These are phyloP conservation scores for Monosporascus sp. DNA, from an alignment of 2,329 filamentous ascomycete species.

Conservation along the genomic window DNA sequence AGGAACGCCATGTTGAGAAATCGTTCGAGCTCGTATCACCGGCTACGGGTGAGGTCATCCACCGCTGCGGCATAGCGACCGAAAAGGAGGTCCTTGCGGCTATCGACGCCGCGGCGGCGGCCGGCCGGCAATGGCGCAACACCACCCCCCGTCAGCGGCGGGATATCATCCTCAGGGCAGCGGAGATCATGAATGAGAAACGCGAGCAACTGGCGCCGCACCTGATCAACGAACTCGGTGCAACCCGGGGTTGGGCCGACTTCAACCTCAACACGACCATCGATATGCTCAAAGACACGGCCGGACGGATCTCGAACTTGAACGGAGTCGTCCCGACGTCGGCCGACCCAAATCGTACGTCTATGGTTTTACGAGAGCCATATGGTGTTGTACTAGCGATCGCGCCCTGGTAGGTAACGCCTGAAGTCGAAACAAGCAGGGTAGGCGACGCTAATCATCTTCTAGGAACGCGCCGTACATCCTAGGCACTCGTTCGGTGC, in stretches of 20 bases:
- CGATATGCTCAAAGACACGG: slow-evolving; percentile 32
- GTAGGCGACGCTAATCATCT: slow-evolving; percentile 5
- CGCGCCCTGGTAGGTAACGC: slow-evolving; percentile 53
- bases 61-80: slow-evolving; percentile 49
- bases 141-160: slow-evolving; percentile 51
- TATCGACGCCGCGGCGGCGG: slow-evolving; percentile 44
- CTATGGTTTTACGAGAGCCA: slow-evolving; percentile 60
- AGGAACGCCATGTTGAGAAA: slow-evolving; percentile 38
- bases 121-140: slow-evolving; percentile 58
- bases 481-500: slow-evolving; percentile 37
- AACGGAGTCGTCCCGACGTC: slow-evolving; percentile 26
- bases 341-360: slow-evolving; percentile 41
- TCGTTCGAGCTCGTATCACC: slow-evolving; percentile 56
- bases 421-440: background rate
- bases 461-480: slow-evolving; percentile 38
- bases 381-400: slow-evolving; percentile 62
- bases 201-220: slow-evolving; percentile 48
- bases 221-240: slow-evolving; percentile 38
- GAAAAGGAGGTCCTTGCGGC: slow-evolving; percentile 48
- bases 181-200: slow-evolving; percentile 50
- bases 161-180: slow-evolving; percentile 57
- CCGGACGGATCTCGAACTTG: slow-evolving; percentile 28
- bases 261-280: slow-evolving; percentile 30
- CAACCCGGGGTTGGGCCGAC: slow-evolving; percentile 16
- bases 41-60: slow-evolving; percentile 43